Conservation (phyloP, 2,329 filamentous ascomycete species). For the Fusarium acutatum region DNA sequence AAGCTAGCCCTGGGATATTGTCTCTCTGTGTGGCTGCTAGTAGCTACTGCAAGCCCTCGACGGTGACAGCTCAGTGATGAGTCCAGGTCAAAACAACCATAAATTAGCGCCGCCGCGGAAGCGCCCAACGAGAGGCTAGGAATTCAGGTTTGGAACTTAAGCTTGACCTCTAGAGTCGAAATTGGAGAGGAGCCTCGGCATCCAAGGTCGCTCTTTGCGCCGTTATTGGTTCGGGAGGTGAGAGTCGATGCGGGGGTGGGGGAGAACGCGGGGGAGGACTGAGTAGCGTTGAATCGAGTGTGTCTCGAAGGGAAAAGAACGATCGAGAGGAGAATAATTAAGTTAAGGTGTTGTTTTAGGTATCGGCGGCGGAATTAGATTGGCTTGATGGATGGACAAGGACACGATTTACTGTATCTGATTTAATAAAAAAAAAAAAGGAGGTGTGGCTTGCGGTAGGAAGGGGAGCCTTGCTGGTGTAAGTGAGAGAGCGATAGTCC, state of each 20-base stretch:
- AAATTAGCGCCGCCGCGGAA: slow-evolving; percentile 18
- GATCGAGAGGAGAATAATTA: background rate
- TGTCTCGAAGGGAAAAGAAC: background rate
- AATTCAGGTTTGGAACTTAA: background rate
- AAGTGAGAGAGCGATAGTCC: slow-evolving; percentile 8
- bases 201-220: slow-evolving; percentile 17
- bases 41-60: background rate
- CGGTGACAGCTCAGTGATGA: slow-evolving; percentile 10
- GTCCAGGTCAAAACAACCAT: slow-evolving; percentile 31
- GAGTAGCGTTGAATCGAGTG: background rate
- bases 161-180: background rate
- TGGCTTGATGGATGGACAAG: background rate
- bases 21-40: background rate
- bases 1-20: background rate
- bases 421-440: background rate
- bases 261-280: slow-evolving; percentile 21
- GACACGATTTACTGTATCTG: background rate
- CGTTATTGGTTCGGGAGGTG: slow-evolving; percentile 23
- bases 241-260: slow-evolving; percentile 24
- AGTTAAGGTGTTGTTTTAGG: slow-evolving; percentile 1
- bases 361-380: background rate
- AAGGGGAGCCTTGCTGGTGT: slow-evolving; percentile 1
- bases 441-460: slow-evolving; percentile 2
- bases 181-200: slow-evolving; percentile 26
- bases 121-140: slow-evolving; percentile 5